Evolutionary conservation across 2,329 filamentous ascomycete genomes (phyloP), one percentile per base, ranked within the genome.

Genomic region (Alternaria longipes): DNA sequence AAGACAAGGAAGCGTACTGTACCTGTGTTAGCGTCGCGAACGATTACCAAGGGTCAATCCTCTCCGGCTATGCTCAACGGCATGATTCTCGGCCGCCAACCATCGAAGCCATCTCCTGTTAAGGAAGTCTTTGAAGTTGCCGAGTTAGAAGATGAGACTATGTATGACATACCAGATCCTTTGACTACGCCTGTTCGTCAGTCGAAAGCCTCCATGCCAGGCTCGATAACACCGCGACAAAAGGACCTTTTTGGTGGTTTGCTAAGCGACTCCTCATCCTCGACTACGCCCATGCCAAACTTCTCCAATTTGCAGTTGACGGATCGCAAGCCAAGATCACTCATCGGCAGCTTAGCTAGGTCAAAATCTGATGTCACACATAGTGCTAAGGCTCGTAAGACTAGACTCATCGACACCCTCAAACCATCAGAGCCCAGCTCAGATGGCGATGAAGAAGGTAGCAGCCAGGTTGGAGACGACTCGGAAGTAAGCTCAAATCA

Each of bases 221-320:
- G 72, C 18, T 75, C 77, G 2, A 69, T 77, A 5, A 80, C 78
- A 18, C 78, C 78, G 9, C 72, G 73, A 20, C 77, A 80, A 45
- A 74, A 71, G 30, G 65, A 69, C 12, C 64, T 79, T 14, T 79
- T 79, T 60, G 70, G 65, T 30, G 73, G 74, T 45, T 56, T 79
- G 11, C 44, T 79, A 12, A 71, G 66, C n/a, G 70, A 73, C n/a
- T 65, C 69, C 18, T 57, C 70, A 11, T 68, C 73, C 5, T 61
- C 67, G 0, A 63, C 51, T 30, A 77, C 74, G 28, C 71, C 74
- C 16, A 74, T 76, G 68, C 74, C 75, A 32, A 75, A 65, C 36
- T 70, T 80, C 8, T 68, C 71, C 36, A 65, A 66, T 18, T 56
- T 79, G 41, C 71, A 74, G 46, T 56, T 79, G 22, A 71, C 73